A percentile compares a stretch with the other conserved stretches of the same genome.
Evolutionary conservation across 345 rosid species (phyloP).

Genomic region (Eucalyptus marginata): DNA sequence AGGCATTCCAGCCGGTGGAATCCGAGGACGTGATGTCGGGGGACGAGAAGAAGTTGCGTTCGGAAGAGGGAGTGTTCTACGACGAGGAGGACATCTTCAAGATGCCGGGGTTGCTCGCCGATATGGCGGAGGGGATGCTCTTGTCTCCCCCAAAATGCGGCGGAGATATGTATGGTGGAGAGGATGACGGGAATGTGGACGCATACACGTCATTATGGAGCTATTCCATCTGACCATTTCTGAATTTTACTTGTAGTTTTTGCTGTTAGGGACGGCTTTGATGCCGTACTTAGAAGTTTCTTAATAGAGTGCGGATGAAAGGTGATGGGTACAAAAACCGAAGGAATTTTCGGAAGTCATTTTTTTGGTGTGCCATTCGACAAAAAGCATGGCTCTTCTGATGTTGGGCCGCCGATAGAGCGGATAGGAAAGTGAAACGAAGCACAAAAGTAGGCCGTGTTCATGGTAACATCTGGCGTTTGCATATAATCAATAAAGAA

Average conservation of each 20-base stretch:
- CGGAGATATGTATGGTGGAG: neutral
- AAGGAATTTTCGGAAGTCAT: neutral
- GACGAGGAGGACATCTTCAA: constrained; percentile 62
- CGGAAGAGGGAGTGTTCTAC: constrained; percentile 11
- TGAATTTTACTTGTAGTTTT: neutral
- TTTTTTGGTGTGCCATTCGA: neutral
- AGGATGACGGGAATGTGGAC: constrained; percentile 12
- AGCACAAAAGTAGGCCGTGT: neutral
- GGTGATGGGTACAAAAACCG: neutral
- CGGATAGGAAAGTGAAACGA: neutral
- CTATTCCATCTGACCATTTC: neutral
- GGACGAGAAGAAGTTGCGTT: constrained; percentile 29
- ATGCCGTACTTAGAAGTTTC: neutral
- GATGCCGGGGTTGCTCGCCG: constrained; percentile 43
- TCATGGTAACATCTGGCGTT: neutral
- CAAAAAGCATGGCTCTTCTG: neutral
- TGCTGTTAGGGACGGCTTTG: no score
- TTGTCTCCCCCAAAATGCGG: constrained; percentile 52
- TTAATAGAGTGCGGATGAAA: neutral
- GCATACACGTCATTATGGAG: constrained; percentile 58
- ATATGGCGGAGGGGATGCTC: constrained; percentile 80
- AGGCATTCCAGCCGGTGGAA: constrained; percentile 18
- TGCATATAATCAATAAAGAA: neutral
- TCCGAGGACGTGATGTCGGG: neutral
- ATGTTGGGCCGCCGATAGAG: neutral